These are phyloP conservation scores for Colletotrichum eremochloae DNA, from an alignment of 2,329 filamentous ascomycete genomes.

Conservation along the genomic window DNA sequence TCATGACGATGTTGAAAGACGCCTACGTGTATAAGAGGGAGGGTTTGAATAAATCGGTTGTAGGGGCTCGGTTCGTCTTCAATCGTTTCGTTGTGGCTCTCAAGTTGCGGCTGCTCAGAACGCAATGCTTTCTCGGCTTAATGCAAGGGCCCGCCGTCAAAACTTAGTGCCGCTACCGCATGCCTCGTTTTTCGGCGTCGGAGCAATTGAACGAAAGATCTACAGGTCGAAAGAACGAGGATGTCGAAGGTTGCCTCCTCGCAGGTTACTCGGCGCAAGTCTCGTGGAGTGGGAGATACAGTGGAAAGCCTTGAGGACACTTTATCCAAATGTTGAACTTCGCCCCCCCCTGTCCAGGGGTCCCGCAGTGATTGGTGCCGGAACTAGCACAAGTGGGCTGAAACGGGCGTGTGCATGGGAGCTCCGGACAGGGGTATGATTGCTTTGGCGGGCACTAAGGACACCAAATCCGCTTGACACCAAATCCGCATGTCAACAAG, in stretches of 20 bases:
- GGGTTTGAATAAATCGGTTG: background rate
- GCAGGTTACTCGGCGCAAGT: slow-evolving; percentile 34
- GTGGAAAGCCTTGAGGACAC: slow-evolving; percentile 40
- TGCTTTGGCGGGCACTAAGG: background rate
- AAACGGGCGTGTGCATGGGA: slow-evolving; percentile 34
- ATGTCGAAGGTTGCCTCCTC: slow-evolving; percentile 21
- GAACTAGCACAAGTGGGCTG: slow-evolving; percentile 21
- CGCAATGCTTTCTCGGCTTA: slow-evolving; percentile 25
- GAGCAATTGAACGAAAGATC: background rate
- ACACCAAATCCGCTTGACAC: background rate
- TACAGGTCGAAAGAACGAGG: background rate
- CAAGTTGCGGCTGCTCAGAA: slow-evolving; percentile 20
- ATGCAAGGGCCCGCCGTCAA: slow-evolving; percentile 40
- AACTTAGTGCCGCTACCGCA: slow-evolving; percentile 27
- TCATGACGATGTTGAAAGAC: slow-evolving; percentile 52
- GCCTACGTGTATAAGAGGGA: background rate
- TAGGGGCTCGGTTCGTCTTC: background rate
- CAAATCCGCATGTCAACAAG: background rate
- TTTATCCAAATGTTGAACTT: slow-evolving; percentile 43
- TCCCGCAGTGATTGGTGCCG: slow-evolving; percentile 41
- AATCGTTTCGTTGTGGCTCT: background rate
- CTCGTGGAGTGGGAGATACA: slow-evolving; percentile 28
- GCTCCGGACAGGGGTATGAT: slow-evolving; percentile 24
- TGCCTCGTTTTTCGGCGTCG: slow-evolving; percentile 23
- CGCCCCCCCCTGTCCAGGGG: slow-evolving; percentile 37